Evolutionary conservation across 345 rosid genomes (phyloP).

Genomic region (Noccaea bulbosa): DNA sequence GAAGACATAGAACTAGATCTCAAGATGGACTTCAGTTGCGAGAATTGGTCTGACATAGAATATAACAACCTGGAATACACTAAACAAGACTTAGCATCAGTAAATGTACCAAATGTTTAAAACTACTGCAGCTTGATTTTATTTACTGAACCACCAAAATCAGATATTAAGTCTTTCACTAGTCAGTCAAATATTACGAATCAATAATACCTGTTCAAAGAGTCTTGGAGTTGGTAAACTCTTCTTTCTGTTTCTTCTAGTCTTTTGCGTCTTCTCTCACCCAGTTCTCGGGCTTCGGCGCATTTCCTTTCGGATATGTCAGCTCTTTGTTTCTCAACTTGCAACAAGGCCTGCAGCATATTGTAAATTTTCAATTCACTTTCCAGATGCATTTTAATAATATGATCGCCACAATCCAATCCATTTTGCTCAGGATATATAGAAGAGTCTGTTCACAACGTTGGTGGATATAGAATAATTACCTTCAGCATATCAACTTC

Average conservation of each 20-base stretch:
- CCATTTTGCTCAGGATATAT: not conserved
- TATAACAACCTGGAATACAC: conserved; percentile 86
- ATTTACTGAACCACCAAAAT: not conserved
- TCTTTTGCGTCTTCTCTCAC: conserved; percentile 70
- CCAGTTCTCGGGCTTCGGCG: conserved; percentile 61
- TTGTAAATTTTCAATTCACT: not conserved
- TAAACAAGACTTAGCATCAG: conserved; percentile 67
- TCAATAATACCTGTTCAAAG: conserved; percentile 75
- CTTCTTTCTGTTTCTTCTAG: conserved; percentile 76
- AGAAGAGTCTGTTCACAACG: not conserved
- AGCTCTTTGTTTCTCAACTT: conserved; percentile 74
- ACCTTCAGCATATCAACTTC: conserved; percentile 75
- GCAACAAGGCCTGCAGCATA: conserved; percentile 56
- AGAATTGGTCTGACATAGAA: conserved; percentile 83
- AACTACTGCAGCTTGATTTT: not conserved
- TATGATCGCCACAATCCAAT: conserved; percentile 4
- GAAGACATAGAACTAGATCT: conserved; percentile 58
- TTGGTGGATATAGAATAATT: conserved; percentile 36
- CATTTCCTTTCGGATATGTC: conserved; percentile 67
- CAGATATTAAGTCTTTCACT: conserved; percentile 3
- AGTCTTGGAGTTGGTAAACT: conserved; percentile 76
- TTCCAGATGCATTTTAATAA: conserved; percentile 9
- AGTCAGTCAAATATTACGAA: conserved; percentile 14
- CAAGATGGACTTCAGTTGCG: conserved; percentile 72
- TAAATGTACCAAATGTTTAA: conserved; percentile 34